These are phyloP conservation scores for Trapa incisa DNA, from an alignment of 345 rosid genomes.

Conservation along the genomic window DNA sequence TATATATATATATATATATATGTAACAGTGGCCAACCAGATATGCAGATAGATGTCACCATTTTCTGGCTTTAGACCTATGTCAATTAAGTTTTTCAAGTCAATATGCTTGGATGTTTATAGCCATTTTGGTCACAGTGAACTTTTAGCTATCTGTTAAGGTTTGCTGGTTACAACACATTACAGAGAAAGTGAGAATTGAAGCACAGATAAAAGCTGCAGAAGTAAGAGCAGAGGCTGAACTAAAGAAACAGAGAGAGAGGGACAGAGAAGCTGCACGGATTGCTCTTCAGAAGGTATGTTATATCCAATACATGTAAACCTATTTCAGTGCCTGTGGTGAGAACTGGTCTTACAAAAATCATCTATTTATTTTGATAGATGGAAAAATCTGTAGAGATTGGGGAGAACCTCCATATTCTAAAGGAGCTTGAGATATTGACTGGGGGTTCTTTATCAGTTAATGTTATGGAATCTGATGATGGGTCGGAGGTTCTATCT, in stretches of 20 bases:
- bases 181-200: slow-evolving; percentile 66
- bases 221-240: slow-evolving; percentile 48
- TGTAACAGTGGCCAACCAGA: background rate
- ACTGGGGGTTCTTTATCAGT: slow-evolving; percentile 34
- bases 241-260: slow-evolving; percentile 46
- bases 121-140: background rate
- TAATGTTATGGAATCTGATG: slow-evolving; percentile 6
- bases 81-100: too few relatives aligned
- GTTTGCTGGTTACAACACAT: background rate
- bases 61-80: too few relatives aligned
- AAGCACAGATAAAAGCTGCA: slow-evolving; percentile 60
- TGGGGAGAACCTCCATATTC: slow-evolving; percentile 28
- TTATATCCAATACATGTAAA: background rate
- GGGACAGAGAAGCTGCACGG: slow-evolving; percentile 64
- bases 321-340: background rate
- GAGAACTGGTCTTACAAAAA: background rate
- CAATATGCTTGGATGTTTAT: background rate
- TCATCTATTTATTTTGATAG: slow-evolving; percentile 14
- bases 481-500: slow-evolving; percentile 9
- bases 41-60: background rate
- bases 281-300: slow-evolving; percentile 45
- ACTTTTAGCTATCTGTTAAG: background rate
- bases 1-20: too few relatives aligned
- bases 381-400: slow-evolving; percentile 46
- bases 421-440: slow-evolving; percentile 41